phyloP scores from a whole-genome alignment of 768 basidiomycete species.

The Chalciporus chontae region DNA sequence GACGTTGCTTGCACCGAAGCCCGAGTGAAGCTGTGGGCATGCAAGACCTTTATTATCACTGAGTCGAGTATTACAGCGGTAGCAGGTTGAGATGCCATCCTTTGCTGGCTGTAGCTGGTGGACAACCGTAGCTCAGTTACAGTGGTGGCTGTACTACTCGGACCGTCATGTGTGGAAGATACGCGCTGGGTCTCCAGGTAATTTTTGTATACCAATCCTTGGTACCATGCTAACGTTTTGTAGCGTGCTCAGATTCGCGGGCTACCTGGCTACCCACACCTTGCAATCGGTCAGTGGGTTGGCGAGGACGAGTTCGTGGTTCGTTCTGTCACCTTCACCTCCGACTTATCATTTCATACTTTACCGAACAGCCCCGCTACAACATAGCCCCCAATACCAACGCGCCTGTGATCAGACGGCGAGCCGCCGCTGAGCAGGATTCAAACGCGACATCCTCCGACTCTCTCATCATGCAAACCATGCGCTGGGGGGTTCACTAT shows the following conservation, averaged over 20 bases:
- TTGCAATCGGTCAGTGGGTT: slow-evolving; percentile 57
- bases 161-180: slow-evolving; percentile 70
- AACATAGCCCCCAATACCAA: slow-evolving; percentile 83
- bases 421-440: slow-evolving; percentile 13
- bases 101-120: too few relatives aligned
- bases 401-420: slow-evolving; percentile 67
- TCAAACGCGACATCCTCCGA: slow-evolving; percentile 8
- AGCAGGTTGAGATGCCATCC: slow-evolving; percentile 38
- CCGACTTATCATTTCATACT: neutral
- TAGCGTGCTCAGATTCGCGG: slow-evolving; percentile 26
- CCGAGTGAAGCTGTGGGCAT: slow-evolving; percentile 74
- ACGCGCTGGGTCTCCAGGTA: slow-evolving; percentile 43
- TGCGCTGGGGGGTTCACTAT: slow-evolving; percentile 87
- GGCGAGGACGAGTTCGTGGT: slow-evolving; percentile 54
- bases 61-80: slow-evolving; percentile 64
- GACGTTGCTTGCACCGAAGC: slow-evolving; percentile 69
- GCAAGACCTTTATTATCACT: slow-evolving; percentile 64
- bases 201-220: neutral
- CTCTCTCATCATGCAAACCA: slow-evolving; percentile 65
- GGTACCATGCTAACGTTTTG: neutral
- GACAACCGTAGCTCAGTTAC: too few relatives aligned
- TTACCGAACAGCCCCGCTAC: slow-evolving; percentile 45
- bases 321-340: slow-evolving; percentile 11
- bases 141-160: too few relatives aligned
- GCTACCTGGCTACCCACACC: slow-evolving; percentile 40